phyloP scores from a whole-genome alignment of 225 moss, liverwort and hornwort genomes.

The Sphagnum tenellum region DNA sequence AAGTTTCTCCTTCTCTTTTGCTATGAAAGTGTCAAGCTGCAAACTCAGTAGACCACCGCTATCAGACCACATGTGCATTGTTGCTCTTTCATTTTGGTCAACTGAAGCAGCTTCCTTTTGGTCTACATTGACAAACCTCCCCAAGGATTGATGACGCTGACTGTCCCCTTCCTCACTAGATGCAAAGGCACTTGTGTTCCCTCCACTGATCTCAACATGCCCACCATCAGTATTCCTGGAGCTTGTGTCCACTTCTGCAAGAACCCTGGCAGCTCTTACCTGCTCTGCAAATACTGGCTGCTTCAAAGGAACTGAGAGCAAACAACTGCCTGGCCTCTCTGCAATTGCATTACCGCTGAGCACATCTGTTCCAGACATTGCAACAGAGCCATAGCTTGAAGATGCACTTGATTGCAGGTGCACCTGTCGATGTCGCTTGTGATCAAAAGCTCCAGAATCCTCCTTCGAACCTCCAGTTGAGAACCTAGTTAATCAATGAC shows the following conservation, averaged over 20 bases:
- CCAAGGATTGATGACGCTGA: conserved; percentile 3
- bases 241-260: conserved; percentile 7
- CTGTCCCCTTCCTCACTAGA: conserved; percentile 12
- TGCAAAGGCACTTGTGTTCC: conserved; percentile 12
- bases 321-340: neutral
- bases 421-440: conserved; percentile 10
- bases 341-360: neutral
- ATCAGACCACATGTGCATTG: conserved; percentile 10
- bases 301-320: neutral
- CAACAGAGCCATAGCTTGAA: conserved; percentile 1
- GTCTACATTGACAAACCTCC: conserved; percentile 5
- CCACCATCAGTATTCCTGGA: conserved; percentile 13
- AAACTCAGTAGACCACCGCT: conserved; percentile 7
- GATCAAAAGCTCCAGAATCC: neutral
- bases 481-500: conserved; percentile 4
- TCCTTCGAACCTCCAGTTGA: conserved; percentile 5
- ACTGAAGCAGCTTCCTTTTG: neutral
- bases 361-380: neutral
- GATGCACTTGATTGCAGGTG: conserved; percentile 3
- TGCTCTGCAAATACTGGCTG: conserved; percentile 1
- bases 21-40: conserved; percentile 16
- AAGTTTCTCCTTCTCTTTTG: conserved; percentile 13
- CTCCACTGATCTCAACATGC: conserved; percentile 13
- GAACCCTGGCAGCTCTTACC: conserved; percentile 3
- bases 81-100: neutral